Base-by-base conservation (phyloP, 345 rosid species). In the Boechera stricta region DNA sequence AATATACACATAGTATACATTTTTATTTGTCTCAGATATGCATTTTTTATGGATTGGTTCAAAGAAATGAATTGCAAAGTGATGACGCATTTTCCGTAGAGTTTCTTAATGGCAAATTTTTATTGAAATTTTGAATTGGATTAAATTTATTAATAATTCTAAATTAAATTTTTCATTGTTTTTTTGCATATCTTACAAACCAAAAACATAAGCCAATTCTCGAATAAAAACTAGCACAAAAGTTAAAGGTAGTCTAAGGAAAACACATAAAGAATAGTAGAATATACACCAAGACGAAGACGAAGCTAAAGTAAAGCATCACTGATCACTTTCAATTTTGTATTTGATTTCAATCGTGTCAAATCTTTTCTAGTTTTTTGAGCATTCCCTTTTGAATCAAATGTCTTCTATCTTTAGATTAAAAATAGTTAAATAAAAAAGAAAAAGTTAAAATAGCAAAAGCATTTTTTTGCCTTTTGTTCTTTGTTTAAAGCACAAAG, bases 401-500 rank as follows among this genome's bases (percentile, higher is more conserved):
- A 48, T 67, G 67, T 54, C 38, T 74, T 56, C 47, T 15, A 48
- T 38, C 67, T 48, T 57, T 67, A 65, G 10, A 56, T 24, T 1
- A 45, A 44, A 71, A 36, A 55, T 56, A 33, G 29, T 36, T 35
- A 59, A 60, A 26, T 2, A 29, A 29, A 33, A 64, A 52, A 52
- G 8, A 8, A 55, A 64, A 65, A 29, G 56, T 44, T 36, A 64
- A 58, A 36, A 57, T 64, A 45, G 63, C 13, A 77, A 70, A 77
- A 77, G 65, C 76, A 63, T 6, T 24, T 5, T 70, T 54, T 71
- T 77, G 80, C 75, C 80, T 77, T 71, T 71, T 48, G 39, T 29
- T 71, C 67, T 77, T 71, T 55, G 45, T 71, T 71, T 77, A 77
- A 77, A 77, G 81, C 81, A 77, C 76, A 77, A 64, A 77, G 72